Conservation (phyloP, 345 rosid species). For the Aquilaria malaccensis region DNA sequence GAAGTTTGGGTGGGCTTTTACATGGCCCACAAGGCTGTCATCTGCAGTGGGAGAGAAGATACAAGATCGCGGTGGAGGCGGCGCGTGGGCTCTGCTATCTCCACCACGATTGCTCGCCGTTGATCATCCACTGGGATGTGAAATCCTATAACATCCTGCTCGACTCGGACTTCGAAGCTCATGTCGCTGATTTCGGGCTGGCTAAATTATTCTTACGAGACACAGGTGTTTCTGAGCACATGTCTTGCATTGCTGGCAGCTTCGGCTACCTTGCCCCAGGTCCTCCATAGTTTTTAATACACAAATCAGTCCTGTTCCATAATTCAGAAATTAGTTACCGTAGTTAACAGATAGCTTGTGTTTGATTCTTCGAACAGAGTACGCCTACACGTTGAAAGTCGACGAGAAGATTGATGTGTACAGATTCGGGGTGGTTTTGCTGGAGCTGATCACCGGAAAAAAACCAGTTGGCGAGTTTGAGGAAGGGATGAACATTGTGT, state of each 20-base stretch:
- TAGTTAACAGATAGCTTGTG: background rate
- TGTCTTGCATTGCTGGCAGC: constrained; percentile 86
- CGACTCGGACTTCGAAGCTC: constrained; percentile 77
- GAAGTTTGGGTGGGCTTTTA: constrained; percentile 67
- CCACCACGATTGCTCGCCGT: constrained; percentile 88
- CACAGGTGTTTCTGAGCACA: constrained; percentile 77
- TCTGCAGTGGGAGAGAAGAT: constrained; percentile 75
- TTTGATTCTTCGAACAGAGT: constrained; percentile 36
- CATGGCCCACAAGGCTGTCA: constrained; percentile 86
- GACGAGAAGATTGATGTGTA: constrained; percentile 94
- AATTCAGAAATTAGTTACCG: no score
- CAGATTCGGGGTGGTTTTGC: constrained; percentile 78
- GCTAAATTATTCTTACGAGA: constrained; percentile 76
- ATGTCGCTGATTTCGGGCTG: constrained; percentile 91
- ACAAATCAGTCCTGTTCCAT: background rate
- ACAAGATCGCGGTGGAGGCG: constrained; percentile 64
- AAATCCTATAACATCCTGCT: constrained; percentile 84
- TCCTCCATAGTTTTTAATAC: constrained; percentile 7
- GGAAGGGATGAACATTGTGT: constrained; percentile 91
- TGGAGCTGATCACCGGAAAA: constrained; percentile 78
- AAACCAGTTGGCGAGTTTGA: constrained; percentile 91
- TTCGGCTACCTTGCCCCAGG: constrained; percentile 98
- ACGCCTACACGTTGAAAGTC: constrained; percentile 82
- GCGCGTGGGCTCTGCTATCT: constrained; percentile 86
- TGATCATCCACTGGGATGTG: constrained; percentile 89